Base-by-base conservation (phyloP, 1,284 basidiomycete species). In the Pseudozyma sp. region DNA sequence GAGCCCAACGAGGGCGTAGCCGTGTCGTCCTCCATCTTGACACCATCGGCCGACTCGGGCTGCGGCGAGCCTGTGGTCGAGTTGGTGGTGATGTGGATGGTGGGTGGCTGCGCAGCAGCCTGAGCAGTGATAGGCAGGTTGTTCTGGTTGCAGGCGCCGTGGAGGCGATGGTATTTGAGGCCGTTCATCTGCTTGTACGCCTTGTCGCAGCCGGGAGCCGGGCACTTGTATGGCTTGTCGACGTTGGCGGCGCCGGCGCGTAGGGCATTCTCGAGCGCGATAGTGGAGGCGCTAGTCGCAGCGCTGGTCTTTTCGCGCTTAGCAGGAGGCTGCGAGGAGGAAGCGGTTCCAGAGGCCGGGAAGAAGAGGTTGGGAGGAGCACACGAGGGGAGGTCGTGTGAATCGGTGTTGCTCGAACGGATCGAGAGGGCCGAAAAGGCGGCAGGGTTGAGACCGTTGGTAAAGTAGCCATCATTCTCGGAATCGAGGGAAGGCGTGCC, bases 181-280 rank as follows among this genome's bases (percentile, higher is more conserved):
- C 92, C 92, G 82, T 94, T 94, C 67, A 94, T 94, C 86, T 98
- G 96, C 88, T 98, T 98, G 89, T 99, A 99, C 47, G 90, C 91
- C 88, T 99, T 99, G 87, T 94, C 95, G 88, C 96, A 99, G 60
- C 97, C 96, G 0, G 93, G 91, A 79, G 96, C 96, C 14, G 94
- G 94, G 87, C 96, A 99, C 72, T 92, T 90, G 90, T 96, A 99
- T 0, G 96, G 96, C 85, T 97, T 97, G 74, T 88, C 86, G 54
- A 76, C 64, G 43, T 68, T 57, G 33, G 70, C 59, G 35, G 57
- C 67, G 13, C 55, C 57, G 34, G 71, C 68, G n/a, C 57, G 56
- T 17, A 62, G 53, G 7, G 54, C 69, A 34, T 70, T 65, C 58
- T 60, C 63, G 42, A 64, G 42, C 42, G 63, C 59, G 43, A 64